Evolutionary conservation across 257 asterid species (phyloP).

Genomic region (Solanum dulcamara): DNA sequence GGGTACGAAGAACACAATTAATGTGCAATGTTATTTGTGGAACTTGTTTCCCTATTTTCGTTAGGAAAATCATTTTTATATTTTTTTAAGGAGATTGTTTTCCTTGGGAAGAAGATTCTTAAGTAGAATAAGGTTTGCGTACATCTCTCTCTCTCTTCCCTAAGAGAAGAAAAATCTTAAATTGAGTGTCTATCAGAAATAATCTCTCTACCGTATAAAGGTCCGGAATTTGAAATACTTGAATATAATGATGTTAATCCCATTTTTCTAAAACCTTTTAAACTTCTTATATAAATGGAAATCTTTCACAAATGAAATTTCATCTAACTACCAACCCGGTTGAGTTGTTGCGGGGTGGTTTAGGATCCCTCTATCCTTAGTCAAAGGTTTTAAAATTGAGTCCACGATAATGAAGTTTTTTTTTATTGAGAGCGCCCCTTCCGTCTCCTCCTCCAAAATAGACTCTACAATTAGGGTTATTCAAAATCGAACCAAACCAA

Average conservation of each 20-base stretch:
- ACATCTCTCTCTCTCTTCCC: neutral
- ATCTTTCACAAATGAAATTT: neutral
- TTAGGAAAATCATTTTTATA: too few relatives aligned
- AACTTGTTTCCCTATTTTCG: too few relatives aligned
- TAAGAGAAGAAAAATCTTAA: neutral
- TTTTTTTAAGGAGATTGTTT: too few relatives aligned
- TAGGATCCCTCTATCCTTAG: neutral
- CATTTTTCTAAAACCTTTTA: neutral
- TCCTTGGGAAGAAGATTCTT: too few relatives aligned
- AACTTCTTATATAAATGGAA: neutral
- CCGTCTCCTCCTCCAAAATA: too few relatives aligned
- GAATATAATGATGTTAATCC: neutral
- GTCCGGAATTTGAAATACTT: neutral
- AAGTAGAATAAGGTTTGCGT: neutral
- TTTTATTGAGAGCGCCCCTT: neutral
- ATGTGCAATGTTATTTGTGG: too few relatives aligned
- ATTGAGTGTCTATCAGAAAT: fast-evolving
- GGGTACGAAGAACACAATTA: neutral
- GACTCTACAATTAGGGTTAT: neutral
- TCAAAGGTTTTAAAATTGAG: neutral
- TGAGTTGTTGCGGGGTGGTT: neutral
- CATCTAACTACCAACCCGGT: neutral
- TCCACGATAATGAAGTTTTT: fast-evolving
- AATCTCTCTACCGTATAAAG: neutral
- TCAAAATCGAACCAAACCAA: too few relatives aligned